Base-by-base conservation (phyloP, 257 asterid genomes). In the Echites panduratus region DNA sequence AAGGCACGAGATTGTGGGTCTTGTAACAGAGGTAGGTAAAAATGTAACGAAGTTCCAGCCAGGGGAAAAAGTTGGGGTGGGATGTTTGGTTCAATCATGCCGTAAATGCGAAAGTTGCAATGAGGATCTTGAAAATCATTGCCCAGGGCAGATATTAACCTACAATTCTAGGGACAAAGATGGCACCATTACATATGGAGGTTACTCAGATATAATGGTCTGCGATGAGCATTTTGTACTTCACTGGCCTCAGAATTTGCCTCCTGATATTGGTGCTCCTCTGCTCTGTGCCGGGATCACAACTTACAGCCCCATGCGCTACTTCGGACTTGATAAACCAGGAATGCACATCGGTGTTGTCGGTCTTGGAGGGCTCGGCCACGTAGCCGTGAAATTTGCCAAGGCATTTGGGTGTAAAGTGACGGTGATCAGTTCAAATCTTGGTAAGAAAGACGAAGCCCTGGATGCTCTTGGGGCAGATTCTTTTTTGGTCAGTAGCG, bases 231-330 rank as follows among this genome's bases (percentile, higher is more conserved):
- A 84, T 86, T 88, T 86, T 45, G 68, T 81, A 11, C 27, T 88
- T 17, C 85, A 68, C 17, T 86, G 90, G 90, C 94, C 91, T 3
- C 84, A 83, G 11, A 80, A 81, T 71, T 52, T 88, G 13, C 87
- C 93, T 27, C 79, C 80, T 12, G 88, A 83, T 16, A 24, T 50
- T 4, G 90, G 89, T 5, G 90, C 93, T 27, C 90, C 89, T 29
- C 81, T 87, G 40, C 79, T 84, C 7, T 86, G 94, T 17, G 91
- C 91, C 0, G 91, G 94, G 9, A 84, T 88, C 22, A 88, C 94
- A 0, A 84, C 90, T 4, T 86, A 87, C 76, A 85, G 89, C 59
- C 89, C 93, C 0, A 58, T 84, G 83, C 74, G 72, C 66, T 70
- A 85, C 70, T 85, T n/a, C 12, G 88, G 87, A 12, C 90, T n/a